These are phyloP conservation scores for Penicillium ochrochloron DNA, from an alignment of 495 filamentous ascomycete genomes.

Conservation along the genomic window DNA sequence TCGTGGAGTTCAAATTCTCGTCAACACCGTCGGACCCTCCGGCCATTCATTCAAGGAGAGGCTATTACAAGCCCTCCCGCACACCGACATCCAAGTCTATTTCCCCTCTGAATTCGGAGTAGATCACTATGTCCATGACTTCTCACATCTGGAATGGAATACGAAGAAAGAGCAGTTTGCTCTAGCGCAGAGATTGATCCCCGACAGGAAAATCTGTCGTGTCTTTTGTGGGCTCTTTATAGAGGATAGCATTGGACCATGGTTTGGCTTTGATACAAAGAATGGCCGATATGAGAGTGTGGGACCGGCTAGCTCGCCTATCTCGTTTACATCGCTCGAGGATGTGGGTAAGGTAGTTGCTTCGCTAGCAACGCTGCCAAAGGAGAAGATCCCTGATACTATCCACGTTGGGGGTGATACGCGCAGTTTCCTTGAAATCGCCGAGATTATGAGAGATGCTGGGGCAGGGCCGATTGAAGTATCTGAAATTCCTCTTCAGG, in stretches of 20 bases:
- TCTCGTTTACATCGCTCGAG: slow-evolving; percentile 29
- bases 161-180: slow-evolving; percentile 32
- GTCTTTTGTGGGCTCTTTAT: slow-evolving; percentile 35
- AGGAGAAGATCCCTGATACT: not conserved
- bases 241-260: slow-evolving; percentile 37
- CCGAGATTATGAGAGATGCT: slow-evolving; percentile 25
- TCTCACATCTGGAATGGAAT: slow-evolving; percentile 34
- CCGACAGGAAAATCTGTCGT: slow-evolving; percentile 29
- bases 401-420: slow-evolving; percentile 27
- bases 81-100: not conserved
- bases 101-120: slow-evolving; percentile 37
- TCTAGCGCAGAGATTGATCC: slow-evolving; percentile 16
- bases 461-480: slow-evolving; percentile 31
- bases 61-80: not conserved
- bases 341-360: slow-evolving; percentile 2
- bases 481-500: slow-evolving; percentile 7
- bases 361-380: not conserved
- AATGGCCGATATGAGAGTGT: slow-evolving; percentile 30
- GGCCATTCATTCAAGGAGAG: slow-evolving; percentile 3
- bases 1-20: not conserved
- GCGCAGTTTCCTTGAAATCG: slow-evolving; percentile 24
- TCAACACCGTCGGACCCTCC: not conserved
- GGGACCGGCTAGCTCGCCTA: slow-evolving; percentile 16
- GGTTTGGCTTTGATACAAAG: slow-evolving; percentile 35
- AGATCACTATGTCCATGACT: slow-evolving; percentile 36